Conservation (phyloP, 495 filamentous ascomycete species). For the Haplographium delicatum region DNA sequence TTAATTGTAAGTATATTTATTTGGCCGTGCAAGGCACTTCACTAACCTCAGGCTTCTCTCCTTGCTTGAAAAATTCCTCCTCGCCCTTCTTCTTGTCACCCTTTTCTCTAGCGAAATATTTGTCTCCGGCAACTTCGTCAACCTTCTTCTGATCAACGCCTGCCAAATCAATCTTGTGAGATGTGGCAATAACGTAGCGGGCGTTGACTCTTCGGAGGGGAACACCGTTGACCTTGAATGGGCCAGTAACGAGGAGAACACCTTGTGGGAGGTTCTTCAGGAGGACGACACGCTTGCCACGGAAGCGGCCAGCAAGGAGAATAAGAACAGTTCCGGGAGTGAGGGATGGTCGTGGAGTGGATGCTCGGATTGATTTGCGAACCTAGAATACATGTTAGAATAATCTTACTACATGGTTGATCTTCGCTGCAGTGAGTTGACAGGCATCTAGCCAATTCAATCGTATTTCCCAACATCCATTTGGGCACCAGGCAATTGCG, state of each 20-base stretch:
- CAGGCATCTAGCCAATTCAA: constrained; percentile 8
- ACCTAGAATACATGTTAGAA: constrained; percentile 49
- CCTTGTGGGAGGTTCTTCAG: constrained; percentile 95
- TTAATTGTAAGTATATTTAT: constrained; percentile 14
- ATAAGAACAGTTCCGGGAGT: constrained; percentile 93
- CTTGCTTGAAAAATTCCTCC: constrained; percentile 98
- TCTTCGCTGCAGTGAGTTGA: neutral
- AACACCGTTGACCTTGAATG: constrained; percentile 99
- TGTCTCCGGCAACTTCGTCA: constrained; percentile 74
- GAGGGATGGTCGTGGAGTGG: constrained; percentile 79
- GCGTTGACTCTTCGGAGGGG: constrained; percentile 96
- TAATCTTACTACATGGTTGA: neutral
- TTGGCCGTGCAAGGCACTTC: neutral
- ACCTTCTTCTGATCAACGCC: constrained; percentile 78
- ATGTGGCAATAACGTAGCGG: constrained; percentile 98
- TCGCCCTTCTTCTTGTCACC: constrained; percentile 80
- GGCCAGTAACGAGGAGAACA: constrained; percentile 96
- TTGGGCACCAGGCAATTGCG: constrained; percentile 5
- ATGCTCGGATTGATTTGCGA: constrained; percentile 86
- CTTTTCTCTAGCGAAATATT: constrained; percentile 97
- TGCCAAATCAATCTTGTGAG: constrained; percentile 76
- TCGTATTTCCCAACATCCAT: neutral
- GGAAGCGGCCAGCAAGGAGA: constrained; percentile 98
- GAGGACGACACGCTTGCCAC: constrained; percentile 98
- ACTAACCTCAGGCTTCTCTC: constrained; percentile 90